Conservation (phyloP, 2,329 filamentous ascomycete species). For the Calonectria hawksworthii region DNA sequence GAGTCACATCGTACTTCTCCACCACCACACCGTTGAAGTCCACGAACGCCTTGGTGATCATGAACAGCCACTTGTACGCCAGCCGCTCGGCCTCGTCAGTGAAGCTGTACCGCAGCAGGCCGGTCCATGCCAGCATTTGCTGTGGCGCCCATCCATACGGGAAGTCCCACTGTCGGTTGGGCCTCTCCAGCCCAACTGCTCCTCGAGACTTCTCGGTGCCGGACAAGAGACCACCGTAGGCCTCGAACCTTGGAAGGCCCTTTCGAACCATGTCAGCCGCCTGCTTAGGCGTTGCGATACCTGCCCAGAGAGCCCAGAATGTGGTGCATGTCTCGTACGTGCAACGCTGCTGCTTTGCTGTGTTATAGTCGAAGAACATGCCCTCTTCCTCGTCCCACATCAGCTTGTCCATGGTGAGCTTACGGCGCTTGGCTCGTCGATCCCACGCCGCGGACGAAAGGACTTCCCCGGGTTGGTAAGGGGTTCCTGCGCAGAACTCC, state of each 20-base stretch:
- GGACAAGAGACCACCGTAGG: slow-evolving; percentile 87
- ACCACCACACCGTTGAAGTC: slow-evolving; percentile 99
- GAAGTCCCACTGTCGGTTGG: slow-evolving; percentile 98
- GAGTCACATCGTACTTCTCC: slow-evolving; percentile 98
- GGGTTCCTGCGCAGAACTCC: slow-evolving; percentile 81
- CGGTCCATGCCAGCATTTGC: slow-evolving; percentile 98
- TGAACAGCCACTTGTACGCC: slow-evolving; percentile 97
- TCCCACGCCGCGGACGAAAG: slow-evolving; percentile 93
- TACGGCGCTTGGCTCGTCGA: slow-evolving; percentile 85
- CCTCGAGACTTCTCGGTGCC: slow-evolving; percentile 93
- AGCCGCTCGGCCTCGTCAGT: slow-evolving; percentile 89
- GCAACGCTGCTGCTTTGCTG: slow-evolving; percentile 82
- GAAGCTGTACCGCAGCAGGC: slow-evolving; percentile 91
- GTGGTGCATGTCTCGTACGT: slow-evolving; percentile 93
- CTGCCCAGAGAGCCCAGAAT: slow-evolving; percentile 98
- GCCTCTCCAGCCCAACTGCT: slow-evolving; percentile 81
- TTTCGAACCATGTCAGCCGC: slow-evolving; percentile 85
- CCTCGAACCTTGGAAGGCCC: slow-evolving; percentile 90
- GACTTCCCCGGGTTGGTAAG: slow-evolving; percentile 74
- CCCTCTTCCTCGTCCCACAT: slow-evolving; percentile 93
- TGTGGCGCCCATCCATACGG: slow-evolving; percentile 99
- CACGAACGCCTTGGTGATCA: slow-evolving; percentile 98
- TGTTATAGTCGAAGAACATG: slow-evolving; percentile 99
- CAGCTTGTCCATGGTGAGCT: slow-evolving; percentile 89
- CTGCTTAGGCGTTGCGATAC: slow-evolving; percentile 86